Evolutionary conservation across 1,284 basidiomycete genomes (phyloP).

Genomic region (Ustilago loliicola): DNA sequence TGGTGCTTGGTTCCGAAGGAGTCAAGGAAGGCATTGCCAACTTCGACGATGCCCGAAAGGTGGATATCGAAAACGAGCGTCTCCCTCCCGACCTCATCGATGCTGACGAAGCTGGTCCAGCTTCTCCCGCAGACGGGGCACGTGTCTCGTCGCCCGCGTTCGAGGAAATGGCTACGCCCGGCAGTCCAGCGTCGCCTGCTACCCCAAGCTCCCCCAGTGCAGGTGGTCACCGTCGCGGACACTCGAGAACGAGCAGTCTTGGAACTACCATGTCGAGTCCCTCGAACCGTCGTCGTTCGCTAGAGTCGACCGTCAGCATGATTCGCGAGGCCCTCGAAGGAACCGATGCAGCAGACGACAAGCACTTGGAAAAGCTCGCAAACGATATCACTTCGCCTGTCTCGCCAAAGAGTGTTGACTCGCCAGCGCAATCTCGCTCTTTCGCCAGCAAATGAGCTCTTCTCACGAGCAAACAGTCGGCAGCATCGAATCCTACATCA

Average conservation of each 20-base stretch:
- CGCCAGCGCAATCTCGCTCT: constrained; percentile 25
- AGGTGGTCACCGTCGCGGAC: constrained; percentile 52
- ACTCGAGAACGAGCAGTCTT: constrained; percentile 79
- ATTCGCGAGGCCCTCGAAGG: constrained; percentile 76
- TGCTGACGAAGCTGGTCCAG: constrained; percentile 81
- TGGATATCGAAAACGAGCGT: constrained; percentile 96
- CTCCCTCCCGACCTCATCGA: constrained; percentile 91
- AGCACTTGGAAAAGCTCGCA: constrained; percentile 60
- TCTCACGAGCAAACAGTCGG: too few relatives aligned
- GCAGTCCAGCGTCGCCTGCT: constrained; percentile 43
- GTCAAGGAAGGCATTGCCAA: constrained; percentile 94
- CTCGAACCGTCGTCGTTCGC: constrained; percentile 87
- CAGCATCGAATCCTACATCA: constrained; percentile 1
- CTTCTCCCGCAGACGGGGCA: constrained; percentile 74
- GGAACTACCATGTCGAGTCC: constrained; percentile 98
- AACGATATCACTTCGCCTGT: constrained; percentile 59
- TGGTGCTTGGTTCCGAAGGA: constrained; percentile 91
- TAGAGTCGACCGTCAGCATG: constrained; percentile 95
- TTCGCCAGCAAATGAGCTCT: constrained; percentile 21
- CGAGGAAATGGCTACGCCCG: constrained; percentile 42
- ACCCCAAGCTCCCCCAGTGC: constrained; percentile 55
- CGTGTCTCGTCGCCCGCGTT: constrained; percentile 72
- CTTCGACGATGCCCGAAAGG: constrained; percentile 96
- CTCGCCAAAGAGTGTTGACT: constrained; percentile 38
- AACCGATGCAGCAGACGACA: constrained; percentile 59